Percentiles rank a stretch among this genome's conserved stretches.
Evolutionary conservation across 2,329 filamentous ascomycete genomes (phyloP).

Genomic region (Fusarium continuum): DNA sequence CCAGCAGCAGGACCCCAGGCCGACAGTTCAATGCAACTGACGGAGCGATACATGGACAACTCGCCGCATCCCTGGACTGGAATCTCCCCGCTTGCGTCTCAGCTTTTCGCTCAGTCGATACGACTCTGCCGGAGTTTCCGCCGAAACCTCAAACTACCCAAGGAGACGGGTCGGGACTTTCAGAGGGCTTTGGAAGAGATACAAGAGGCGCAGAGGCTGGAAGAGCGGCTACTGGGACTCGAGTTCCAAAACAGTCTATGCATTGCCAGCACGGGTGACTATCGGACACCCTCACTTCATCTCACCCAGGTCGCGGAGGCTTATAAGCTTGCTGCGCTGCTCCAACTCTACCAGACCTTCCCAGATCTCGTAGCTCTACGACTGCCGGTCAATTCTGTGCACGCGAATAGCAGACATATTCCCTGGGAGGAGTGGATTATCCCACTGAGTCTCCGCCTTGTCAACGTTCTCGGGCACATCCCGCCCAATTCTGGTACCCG

Average conservation of each 20-base stretch:
- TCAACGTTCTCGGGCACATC: constrained; percentile 48
- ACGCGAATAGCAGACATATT: constrained; percentile 35
- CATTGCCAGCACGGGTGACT: constrained; percentile 46
- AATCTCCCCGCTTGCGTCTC: constrained; percentile 47
- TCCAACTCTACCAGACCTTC: constrained; percentile 54
- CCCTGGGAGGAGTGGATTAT: constrained; percentile 52
- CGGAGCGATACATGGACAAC: constrained; percentile 24
- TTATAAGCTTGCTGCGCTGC: constrained; percentile 50
- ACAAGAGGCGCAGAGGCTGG: constrained; percentile 45
- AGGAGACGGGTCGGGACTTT: constrained; percentile 44
- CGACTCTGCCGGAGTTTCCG: constrained; percentile 50
- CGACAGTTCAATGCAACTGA: constrained; percentile 23
- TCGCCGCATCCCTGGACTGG: constrained; percentile 52
- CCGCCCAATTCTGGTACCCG: constrained; percentile 49
- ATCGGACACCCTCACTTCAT: constrained; percentile 43
- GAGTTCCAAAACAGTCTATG: constrained; percentile 36
- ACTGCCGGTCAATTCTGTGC: constrained; percentile 39
- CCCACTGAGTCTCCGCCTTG: constrained; percentile 46
- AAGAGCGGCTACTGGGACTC: constrained; percentile 48
- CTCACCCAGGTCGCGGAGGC: constrained; percentile 52
- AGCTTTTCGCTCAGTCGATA: constrained; percentile 50
- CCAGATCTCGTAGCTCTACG: constrained; percentile 48
- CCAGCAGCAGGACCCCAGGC: background rate
- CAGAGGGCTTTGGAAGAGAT: constrained; percentile 38
- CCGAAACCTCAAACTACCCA: constrained; percentile 26